These are phyloP conservation scores for Lomentospora prolificans DNA, from an alignment of 2,329 filamentous ascomycete genomes.

Conservation along the genomic window DNA sequence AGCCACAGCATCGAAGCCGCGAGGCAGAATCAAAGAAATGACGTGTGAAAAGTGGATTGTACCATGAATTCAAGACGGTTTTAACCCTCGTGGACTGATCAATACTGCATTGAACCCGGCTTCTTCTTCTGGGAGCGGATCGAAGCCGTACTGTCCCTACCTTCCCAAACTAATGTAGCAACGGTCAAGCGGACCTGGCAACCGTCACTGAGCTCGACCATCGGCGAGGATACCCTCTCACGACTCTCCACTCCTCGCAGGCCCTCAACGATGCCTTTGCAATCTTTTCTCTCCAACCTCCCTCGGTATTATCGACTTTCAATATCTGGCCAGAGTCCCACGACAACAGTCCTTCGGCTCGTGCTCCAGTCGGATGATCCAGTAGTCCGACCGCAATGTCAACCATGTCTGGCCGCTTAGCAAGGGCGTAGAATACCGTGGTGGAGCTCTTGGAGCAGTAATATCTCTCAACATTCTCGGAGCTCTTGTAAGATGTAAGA, in stretches of 20 bases:
- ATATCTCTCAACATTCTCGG: slow-evolving; percentile 33
- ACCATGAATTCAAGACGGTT: too few species aligned
- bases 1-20: too few species aligned
- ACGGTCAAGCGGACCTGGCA: too few species aligned
- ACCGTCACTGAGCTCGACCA: background rate
- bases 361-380: slow-evolving; percentile 29
- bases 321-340: slow-evolving; percentile 28
- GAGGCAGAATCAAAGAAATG: too few species aligned
- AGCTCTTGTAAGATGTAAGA: slow-evolving; percentile 31
- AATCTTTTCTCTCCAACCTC: slow-evolving; percentile 30
- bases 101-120: too few species aligned
- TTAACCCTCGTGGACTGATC: too few species aligned
- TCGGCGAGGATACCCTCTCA: slow-evolving; percentile 5
- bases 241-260: slow-evolving; percentile 23
- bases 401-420: slow-evolving; percentile 26
- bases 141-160: background rate
- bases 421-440: slow-evolving; percentile 32
- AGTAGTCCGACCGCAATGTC: slow-evolving; percentile 36
- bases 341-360: slow-evolving; percentile 31
- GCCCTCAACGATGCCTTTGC: slow-evolving; percentile 20
- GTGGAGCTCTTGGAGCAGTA: slow-evolving; percentile 39
- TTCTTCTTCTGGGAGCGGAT: too few species aligned
- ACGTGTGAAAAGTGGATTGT: too few species aligned
- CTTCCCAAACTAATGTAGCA: background rate
- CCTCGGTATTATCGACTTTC: slow-evolving; percentile 23